Conservation (phyloP, 2,329 filamentous ascomycete species). For the Grosmannia huntii region DNA sequence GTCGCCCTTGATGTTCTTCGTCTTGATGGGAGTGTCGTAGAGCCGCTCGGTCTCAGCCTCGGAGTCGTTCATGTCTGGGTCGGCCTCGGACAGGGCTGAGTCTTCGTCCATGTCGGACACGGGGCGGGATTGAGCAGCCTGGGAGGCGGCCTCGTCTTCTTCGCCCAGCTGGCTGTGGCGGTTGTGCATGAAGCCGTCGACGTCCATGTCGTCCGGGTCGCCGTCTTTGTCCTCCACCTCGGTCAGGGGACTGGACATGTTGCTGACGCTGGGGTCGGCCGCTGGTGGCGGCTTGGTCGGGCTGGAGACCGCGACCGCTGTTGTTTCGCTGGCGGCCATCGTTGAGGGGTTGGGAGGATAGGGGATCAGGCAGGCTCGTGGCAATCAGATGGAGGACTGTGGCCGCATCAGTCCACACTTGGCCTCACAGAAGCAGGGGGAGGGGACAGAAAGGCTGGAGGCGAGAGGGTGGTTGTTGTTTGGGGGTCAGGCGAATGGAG, state of each 20-base stretch:
- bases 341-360: background rate
- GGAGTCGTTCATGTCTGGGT: slow-evolving; percentile 42
- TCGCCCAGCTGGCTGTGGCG: slow-evolving; percentile 12
- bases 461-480: background rate
- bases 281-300: slow-evolving; percentile 22
- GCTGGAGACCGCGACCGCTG: slow-evolving; percentile 33
- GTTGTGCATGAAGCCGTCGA: slow-evolving; percentile 22
- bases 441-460: background rate
- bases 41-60: slow-evolving; percentile 93
- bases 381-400: background rate
- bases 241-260: slow-evolving; percentile 80
- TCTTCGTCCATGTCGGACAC: slow-evolving; percentile 20
- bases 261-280: slow-evolving; percentile 49
- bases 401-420: background rate
- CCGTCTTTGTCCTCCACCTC: slow-evolving; percentile 74
- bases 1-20: slow-evolving; percentile 18
- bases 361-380: background rate
- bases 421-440: background rate
- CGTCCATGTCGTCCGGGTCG: slow-evolving; percentile 51
- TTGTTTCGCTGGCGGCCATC: slow-evolving; percentile 39
- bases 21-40: slow-evolving; percentile 68
- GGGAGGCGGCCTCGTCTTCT: slow-evolving; percentile 13
- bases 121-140: slow-evolving; percentile 9
- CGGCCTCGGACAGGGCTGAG: slow-evolving; percentile 40
- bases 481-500: background rate